Base-by-base conservation (phyloP, 2,329 filamentous ascomycete genomes). In the Harringtonia lauricola region DNA sequence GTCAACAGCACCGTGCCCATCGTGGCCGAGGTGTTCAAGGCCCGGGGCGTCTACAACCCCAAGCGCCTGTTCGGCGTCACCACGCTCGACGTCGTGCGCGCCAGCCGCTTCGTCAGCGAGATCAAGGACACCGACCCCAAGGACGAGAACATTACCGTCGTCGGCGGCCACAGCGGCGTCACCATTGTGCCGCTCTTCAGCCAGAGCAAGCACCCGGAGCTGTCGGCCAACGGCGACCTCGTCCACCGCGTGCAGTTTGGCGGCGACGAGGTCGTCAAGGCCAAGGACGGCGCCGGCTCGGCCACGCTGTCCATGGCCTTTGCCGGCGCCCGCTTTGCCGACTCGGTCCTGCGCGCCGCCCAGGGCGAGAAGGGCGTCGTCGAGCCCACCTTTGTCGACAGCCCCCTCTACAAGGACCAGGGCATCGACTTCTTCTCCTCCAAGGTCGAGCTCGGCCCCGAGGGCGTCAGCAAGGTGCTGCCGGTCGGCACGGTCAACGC, bases 1-100 rank as follows among this genome's bases (percentile, higher is more conserved):
- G 89, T 98, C 73, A 98, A 98, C 87, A 95, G 88, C 58, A 98
- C 92, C 62, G 92, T 98, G 60, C 92, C 92, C 65, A 98, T 98
- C 71, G 83, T 82, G 64, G 83, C 87, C 64, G 92, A 96, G 79
- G 81, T 96, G 64, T 94, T 89, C 86, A 96, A 96, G 83, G 71
- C 78, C 65, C 76, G 72, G 58, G 88, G 88, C 56, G 90, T 96
- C 73, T 98, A 95, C 83, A 90, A 98, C 81, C 89, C 92, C 68
- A 94, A 94, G 83, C 86, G 86, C 62, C 86, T 98, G 58, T 98
- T 98, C 72, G 92, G 92, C 76, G 92, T 98, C 64, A 98, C 92
- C 71, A 96, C 92, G 61, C 88, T 98, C 61, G 92, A 98, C 61
- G 89, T 96, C 53, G 92, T 98, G 68, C 92, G 92, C 64, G 90